Evolutionary conservation across 352 stramenopile genomes (phyloP), one percentile per base, ranked within the genome.

Genomic region (Globisporangium camurandrum): DNA sequence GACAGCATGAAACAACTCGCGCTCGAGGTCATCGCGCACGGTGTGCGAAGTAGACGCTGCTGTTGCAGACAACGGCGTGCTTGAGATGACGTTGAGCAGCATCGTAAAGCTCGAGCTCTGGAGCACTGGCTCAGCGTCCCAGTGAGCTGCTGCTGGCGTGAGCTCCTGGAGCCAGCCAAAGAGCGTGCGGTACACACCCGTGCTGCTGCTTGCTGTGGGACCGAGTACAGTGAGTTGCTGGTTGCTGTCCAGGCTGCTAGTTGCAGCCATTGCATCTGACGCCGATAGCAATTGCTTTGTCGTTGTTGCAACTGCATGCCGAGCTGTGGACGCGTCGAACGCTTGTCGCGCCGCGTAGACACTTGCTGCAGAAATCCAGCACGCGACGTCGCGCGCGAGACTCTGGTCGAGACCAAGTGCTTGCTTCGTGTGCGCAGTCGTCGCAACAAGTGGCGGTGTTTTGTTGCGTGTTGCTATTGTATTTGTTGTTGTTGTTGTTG

Each of bases 361-460:
- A 2, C 67, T 84, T 39, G 69, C 69, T 0, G 71, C 82, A 24
- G 78, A 84, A 31, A 85, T 62, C 63, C 70, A 84, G 46, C 75
- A 85, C 27, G 73, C 78, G 33, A 89, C 50, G 38, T 89, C 73
- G 39, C 78, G 72, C 23, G 66, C 62, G 26, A 81, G 56, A 63
- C 78, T 89, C 62, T 89, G 78, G 41, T 87, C 73, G 52, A 86
- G 62, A 10, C 73, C 75, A 12, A 87, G 59, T 38, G 81, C 75
- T 38, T 77, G 64, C 57, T 69, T 77, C 20, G 67, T 77, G 37
- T 65, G 66, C 19, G 64, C 62, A 27, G 40, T 47, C 4, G 20
- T 11, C 4, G 19, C 39, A 27, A 22, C 10, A 26, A 17, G 23
- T 5, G 16, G 22, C 17, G n/a, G n/a, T n/a, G n/a, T n/a, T n/a